Conservation (phyloP, 2,329 filamentous ascomycete genomes). For the Aureobasidium musti region DNA sequence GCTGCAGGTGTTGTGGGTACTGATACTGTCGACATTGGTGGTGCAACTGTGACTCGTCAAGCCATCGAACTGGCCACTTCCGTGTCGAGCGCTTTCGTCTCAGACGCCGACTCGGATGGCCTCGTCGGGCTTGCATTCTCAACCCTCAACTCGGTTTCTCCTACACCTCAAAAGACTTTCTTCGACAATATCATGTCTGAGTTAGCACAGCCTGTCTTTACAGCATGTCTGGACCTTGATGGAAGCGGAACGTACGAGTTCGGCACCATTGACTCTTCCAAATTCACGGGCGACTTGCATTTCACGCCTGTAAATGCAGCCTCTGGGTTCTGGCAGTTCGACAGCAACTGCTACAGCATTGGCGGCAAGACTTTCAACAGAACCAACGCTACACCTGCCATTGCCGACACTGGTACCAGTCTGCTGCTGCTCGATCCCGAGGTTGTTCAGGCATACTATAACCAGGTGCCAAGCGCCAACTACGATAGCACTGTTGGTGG, state of each 20-base stretch:
- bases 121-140: conserved; percentile 69
- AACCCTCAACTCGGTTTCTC: conserved; percentile 64
- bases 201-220: conserved; percentile 68
- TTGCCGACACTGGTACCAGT: conserved; percentile 61
- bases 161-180: conserved; percentile 67
- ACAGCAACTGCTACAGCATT: conserved; percentile 59
- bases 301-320: conserved; percentile 64
- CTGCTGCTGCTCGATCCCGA: conserved; percentile 61
- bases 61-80: conserved; percentile 66
- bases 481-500: conserved; percentile 45
- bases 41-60: conserved; percentile 61
- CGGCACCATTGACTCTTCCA: conserved; percentile 64
- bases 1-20: conserved; percentile 66
- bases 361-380: conserved; percentile 58
- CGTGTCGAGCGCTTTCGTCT: conserved; percentile 60
- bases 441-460: conserved; percentile 50
- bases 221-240: conserved; percentile 65
- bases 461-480: conserved; percentile 44
- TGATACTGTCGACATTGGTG: conserved; percentile 69
- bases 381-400: conserved; percentile 49
- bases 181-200: conserved; percentile 67
- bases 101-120: conserved; percentile 65
- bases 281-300: conserved; percentile 63
- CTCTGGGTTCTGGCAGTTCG: conserved; percentile 70
- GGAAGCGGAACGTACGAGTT: conserved; percentile 70